Evolutionary conservation across 345 rosid species (phyloP).

Genomic region (Zanthoxylum bungeanum): DNA sequence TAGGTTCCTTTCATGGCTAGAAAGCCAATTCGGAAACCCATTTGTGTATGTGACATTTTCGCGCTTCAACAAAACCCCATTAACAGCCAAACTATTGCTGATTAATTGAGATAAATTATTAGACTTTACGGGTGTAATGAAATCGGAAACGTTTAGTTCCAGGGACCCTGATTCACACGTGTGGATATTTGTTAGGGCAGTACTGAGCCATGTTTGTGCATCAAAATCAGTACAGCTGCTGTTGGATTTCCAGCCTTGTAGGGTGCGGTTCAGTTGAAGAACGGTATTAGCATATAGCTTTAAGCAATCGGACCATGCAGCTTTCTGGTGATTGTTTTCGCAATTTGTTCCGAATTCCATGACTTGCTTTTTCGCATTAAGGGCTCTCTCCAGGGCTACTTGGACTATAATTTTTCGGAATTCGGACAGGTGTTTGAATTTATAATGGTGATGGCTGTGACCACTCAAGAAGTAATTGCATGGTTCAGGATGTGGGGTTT

Average conservation of each 20-base stretch:
- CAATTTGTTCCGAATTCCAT: conserved; percentile 23
- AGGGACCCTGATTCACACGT: conserved; percentile 60
- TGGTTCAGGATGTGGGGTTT: conserved; percentile 74
- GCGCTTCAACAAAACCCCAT: conserved; percentile 35
- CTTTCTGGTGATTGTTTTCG: conserved; percentile 29
- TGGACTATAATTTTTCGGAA: conserved; percentile 51
- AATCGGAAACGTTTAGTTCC: conserved; percentile 61
- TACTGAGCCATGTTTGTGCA: conserved; percentile 88
- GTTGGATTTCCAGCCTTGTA: conserved; percentile 29
- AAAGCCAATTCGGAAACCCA: conserved; percentile 47
- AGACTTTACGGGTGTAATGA: conserved; percentile 40
- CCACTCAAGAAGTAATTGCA: conserved; percentile 51
- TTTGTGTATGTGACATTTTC: conserved; percentile 12
- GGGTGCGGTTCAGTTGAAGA: conserved; percentile 58
- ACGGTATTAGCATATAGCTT: conserved; percentile 56
- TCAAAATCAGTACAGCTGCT: conserved; percentile 49
- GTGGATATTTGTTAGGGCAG: conserved; percentile 68
- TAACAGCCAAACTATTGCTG: conserved; percentile 60
- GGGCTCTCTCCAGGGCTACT: conserved; percentile 53
- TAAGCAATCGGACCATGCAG: conserved; percentile 60
- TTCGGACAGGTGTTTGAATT: conserved; percentile 37
- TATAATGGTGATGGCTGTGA: conserved; percentile 22
- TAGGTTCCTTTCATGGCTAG: conserved; percentile 32
- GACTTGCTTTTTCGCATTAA: conserved; percentile 29
- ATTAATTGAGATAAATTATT: conserved; percentile 48